Evolutionary conservation across 164 flowering plant genomes (phyloP).

Genomic region (Piper betle): DNA sequence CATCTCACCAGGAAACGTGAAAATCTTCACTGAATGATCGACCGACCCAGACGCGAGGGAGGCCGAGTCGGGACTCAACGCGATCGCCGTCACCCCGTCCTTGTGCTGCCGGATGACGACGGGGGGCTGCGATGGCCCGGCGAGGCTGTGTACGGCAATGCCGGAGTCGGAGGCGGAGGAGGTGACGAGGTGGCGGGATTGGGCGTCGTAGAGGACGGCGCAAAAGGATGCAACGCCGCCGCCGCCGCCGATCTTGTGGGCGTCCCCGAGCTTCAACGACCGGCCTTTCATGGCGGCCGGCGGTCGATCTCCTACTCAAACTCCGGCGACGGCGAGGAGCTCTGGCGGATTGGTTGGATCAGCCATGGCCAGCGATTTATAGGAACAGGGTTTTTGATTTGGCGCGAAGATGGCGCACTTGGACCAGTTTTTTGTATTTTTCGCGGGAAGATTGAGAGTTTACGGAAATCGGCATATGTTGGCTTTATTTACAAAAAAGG

Average conservation of each 20-base stretch:
- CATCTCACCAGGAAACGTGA: conserved; percentile 65
- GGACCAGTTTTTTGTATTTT: background rate
- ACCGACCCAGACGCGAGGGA: conserved; percentile 94
- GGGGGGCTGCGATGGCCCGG: conserved; percentile 31
- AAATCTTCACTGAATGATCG: conserved; percentile 89
- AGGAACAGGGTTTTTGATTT: background rate
- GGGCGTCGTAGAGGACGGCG: conserved; percentile 56
- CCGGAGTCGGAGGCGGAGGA: conserved; percentile 58
- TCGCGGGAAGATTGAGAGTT: background rate
- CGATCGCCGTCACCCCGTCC: conserved; percentile 77
- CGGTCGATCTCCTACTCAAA: background rate
- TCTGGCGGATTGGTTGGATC: too few species aligned
- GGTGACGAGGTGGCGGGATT: conserved; percentile 61
- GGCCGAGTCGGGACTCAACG: conserved; percentile 81
- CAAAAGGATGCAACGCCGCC: conserved; percentile 33
- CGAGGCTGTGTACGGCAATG: conserved; percentile 52
- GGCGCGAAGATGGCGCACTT: background rate
- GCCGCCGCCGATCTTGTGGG: conserved; percentile 40
- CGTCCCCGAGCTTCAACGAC: conserved; percentile 68
- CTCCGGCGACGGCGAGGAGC: background rate
- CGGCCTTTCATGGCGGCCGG: conserved; percentile 52
- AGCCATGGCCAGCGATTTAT: background rate
- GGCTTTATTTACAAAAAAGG: too few species aligned
- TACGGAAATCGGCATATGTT: too few species aligned
- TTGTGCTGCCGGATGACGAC: conserved; percentile 56